These are phyloP conservation scores for Leccinum pachyderme DNA, from an alignment of 1,284 basidiomycete genomes.

Conservation along the genomic window DNA sequence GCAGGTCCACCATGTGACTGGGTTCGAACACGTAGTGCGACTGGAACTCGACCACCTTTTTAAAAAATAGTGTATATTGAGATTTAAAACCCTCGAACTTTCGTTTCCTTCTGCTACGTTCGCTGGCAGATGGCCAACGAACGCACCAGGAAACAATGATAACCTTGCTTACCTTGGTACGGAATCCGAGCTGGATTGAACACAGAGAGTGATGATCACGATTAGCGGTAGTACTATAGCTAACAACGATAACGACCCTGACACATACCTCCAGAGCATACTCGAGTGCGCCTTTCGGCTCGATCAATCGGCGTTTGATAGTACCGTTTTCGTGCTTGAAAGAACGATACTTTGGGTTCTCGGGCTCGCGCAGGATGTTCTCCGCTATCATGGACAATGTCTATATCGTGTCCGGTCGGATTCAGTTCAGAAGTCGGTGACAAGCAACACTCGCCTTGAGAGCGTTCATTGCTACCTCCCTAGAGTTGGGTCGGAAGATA, in stretches of 20 bases:
- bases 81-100: neutral
- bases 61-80: no score
- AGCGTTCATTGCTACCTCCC: conserved; percentile 54
- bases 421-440: neutral
- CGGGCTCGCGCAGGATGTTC: conserved; percentile 68
- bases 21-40: conserved; percentile 64
- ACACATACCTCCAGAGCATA: conserved; percentile 66
- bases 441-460: conserved; percentile 50
- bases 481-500: conserved; percentile 70
- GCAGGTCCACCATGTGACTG: conserved; percentile 51
- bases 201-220: neutral
- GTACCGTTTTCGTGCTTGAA: conserved; percentile 73
- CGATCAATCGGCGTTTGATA: conserved; percentile 61
- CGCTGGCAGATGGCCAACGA: no score
- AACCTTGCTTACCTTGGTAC: conserved; percentile 49
- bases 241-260: neutral
- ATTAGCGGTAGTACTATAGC: neutral
- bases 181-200: conserved; percentile 63
- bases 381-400: conserved; percentile 67
- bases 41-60: conserved; percentile 50
- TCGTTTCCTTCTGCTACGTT: neutral
- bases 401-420: conserved; percentile 34
- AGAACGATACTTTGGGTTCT: conserved; percentile 64
- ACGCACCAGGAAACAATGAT: neutral
- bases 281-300: conserved; percentile 70